These are phyloP conservation scores for Firmiana major DNA, from an alignment of 345 rosid species.

Conservation along the genomic window DNA sequence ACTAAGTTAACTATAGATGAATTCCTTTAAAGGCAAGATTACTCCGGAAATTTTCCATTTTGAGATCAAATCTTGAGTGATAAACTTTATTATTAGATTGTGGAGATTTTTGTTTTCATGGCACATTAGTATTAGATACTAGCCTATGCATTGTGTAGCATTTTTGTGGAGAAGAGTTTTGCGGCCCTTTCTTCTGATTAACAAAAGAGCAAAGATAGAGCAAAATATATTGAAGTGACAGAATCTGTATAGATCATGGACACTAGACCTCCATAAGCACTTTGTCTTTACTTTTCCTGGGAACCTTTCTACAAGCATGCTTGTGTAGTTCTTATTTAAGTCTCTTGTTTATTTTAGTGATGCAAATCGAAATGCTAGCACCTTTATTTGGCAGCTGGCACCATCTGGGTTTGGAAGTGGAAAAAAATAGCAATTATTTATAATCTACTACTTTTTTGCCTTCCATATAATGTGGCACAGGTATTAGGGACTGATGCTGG, in stretches of 20 bases:
- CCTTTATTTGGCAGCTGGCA: background rate
- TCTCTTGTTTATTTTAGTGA: background rate
- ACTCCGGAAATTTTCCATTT: background rate
- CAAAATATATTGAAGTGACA: background rate
- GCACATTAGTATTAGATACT: background rate
- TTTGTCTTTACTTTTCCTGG: background rate
- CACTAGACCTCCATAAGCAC: background rate
- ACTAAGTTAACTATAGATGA: background rate
- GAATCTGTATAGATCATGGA: background rate
- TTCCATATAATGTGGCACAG: constrained; percentile 26
- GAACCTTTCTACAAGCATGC: background rate
- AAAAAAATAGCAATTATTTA: background rate
- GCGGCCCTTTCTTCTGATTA: background rate
- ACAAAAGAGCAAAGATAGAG: background rate
- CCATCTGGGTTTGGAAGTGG: background rate
- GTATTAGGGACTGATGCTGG: constrained; percentile 93
- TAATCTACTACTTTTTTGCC: background rate
- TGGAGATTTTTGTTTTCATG: background rate
- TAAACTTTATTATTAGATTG: background rate
- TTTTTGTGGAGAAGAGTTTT: background rate
- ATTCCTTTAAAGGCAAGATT: background rate
- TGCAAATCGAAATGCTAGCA: background rate
- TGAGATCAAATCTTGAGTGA: background rate
- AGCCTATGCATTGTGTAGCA: background rate
- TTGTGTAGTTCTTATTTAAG: background rate